A percentile compares a stretch with the other conserved stretches of the same genome.
These are phyloP conservation scores for Asterionellopsis glacialis DNA, from an alignment of 108 stramenopile species.

Conservation along the genomic window DNA sequence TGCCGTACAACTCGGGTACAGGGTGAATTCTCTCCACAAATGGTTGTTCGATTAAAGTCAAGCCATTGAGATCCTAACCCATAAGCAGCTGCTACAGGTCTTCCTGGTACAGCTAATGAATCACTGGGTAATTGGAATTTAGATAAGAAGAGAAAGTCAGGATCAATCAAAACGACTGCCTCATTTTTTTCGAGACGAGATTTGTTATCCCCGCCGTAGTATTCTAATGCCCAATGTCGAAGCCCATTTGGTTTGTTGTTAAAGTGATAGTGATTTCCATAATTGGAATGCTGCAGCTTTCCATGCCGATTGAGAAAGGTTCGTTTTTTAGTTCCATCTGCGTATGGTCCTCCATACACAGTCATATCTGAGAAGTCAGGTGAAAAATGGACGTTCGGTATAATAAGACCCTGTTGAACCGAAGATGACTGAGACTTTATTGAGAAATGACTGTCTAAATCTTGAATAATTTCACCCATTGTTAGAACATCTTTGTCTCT, in stretches of 20 bases:
- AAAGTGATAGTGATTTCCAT: slow-evolving; percentile 44
- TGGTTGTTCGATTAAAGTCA: slow-evolving; percentile 31
- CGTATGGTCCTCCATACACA: slow-evolving; percentile 6
- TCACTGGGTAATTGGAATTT: slow-evolving; percentile 42
- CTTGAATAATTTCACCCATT: slow-evolving; percentile 15
- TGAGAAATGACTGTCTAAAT: not conserved
- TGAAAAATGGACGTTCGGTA: slow-evolving; percentile 51
- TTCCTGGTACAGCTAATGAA: slow-evolving; percentile 31
- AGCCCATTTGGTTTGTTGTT: slow-evolving; percentile 72
- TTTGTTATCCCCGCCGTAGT: slow-evolving; percentile 14
- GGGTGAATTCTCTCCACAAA: slow-evolving; percentile 37
- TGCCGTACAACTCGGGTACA: slow-evolving; percentile 22
- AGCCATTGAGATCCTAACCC: slow-evolving; percentile 71
- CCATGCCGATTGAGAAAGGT: slow-evolving; percentile 48
- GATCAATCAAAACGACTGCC: slow-evolving; percentile 89
- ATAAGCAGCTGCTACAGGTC: slow-evolving; percentile 69
- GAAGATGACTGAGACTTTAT: slow-evolving; percentile 33
- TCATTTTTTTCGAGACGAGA: slow-evolving; percentile 32
- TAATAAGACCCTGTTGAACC: slow-evolving; percentile 29
- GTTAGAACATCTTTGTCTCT: slow-evolving; percentile 13
- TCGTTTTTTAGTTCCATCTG: slow-evolving; percentile 16
- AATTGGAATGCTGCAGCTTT: slow-evolving; percentile 22
- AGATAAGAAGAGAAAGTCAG: slow-evolving; percentile 88
- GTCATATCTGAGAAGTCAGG: slow-evolving; percentile 48
- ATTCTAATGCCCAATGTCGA: slow-evolving; percentile 38